A percentile compares a stretch with the other conserved stretches of the same genome.
phyloP scores from a whole-genome alignment of 768 basidiomycete species.

The Pleurotus ostreatus region DNA sequence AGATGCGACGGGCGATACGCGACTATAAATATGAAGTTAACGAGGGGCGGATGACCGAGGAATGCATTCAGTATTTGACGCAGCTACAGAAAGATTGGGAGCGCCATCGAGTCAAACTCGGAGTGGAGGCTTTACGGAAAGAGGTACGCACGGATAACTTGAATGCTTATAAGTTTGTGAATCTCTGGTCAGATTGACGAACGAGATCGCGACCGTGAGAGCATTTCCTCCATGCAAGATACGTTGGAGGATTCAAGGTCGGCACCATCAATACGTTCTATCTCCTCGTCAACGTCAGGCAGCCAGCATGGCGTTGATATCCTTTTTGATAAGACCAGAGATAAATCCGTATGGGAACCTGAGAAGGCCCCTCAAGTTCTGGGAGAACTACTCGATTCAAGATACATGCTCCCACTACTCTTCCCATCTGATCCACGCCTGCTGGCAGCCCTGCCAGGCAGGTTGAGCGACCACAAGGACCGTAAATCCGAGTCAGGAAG shows the following conservation, averaged over 20 bases:
- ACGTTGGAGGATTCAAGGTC: conserved; percentile 26
- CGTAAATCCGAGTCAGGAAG: conserved; percentile 7
- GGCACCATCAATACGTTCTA: conserved; percentile 28
- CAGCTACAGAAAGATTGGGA: conserved; percentile 99
- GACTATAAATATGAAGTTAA: conserved; percentile 94
- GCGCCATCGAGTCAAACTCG: conserved; percentile 79
- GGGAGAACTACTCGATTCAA: conserved; percentile 88
- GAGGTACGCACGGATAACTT: conserved; percentile 46
- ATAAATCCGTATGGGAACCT: conserved; percentile 74
- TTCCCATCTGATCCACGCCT: conserved; percentile 80
- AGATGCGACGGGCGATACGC: conserved; percentile 92
- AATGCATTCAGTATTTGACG: conserved; percentile 89
- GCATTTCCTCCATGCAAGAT: conserved; percentile 47
- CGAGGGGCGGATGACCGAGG: conserved; percentile 90
- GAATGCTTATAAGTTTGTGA: not conserved
- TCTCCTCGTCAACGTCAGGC: conserved; percentile 30
- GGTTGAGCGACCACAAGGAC: conserved; percentile 31
- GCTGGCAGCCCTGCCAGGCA: conserved; percentile 65
- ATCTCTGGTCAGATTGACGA: conserved; percentile 50
- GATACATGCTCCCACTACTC: conserved; percentile 86
- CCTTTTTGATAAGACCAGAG: conserved; percentile 67
- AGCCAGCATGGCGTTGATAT: conserved; percentile 62
- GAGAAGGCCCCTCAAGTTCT: conserved; percentile 73
- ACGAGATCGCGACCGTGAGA: conserved; percentile 65
- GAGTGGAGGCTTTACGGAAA: conserved; percentile 80